Base-by-base conservation (phyloP, 192 early-diverging fungal species). In the Jimgerdemannia flammicorona region DNA sequence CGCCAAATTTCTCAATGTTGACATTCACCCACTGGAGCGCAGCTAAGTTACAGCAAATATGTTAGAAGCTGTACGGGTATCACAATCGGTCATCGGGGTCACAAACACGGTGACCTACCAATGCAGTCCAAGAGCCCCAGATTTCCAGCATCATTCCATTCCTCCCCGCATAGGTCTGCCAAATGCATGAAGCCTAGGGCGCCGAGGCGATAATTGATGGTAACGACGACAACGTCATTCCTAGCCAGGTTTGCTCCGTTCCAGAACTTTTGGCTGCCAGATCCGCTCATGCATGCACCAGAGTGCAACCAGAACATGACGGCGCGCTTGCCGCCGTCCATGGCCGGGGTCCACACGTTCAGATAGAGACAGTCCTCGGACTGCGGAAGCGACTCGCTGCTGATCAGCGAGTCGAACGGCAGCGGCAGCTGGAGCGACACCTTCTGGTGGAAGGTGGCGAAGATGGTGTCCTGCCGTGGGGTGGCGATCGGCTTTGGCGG, bases 231-330 rank as follows among this genome's bases (percentile, higher is more conserved):
- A 7, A 75, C 77, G 49, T 77, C 80, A n/a, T 68, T 72, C 65
- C 64, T 54, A 4, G 77, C 70, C 18, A 76, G 63, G 49, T 72
- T 74, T 17, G 73, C 73, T 3, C 86, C 84, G 69, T 87, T 68
- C 75, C 86, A 90, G 17, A 79, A 67, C 39, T 54, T 67, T 18
- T 70, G 71, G 59, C 77, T 75, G 10, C 70, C 64, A 6, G 71
- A 76, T 59, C 88, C 88, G 64, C 77, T 59, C 49, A 76, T 79
- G 74, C 84, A 89, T 40, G 78, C 83, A 40, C 90, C 91, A 8
- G 87, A 87, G 65, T 92, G 85, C 43, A 92, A 79, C 71, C 81
- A 92, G 4, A 91, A 80, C 74, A 90, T 78, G 3, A 92, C 91
- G 41, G 91, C 90, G 18, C 86, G 71, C 29, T 77, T 72, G 4